Evolutionary conservation across 441 rosid species (phyloP), one percentile per base, ranked within the genome.

Genomic region (Jatropha podagrica): DNA sequence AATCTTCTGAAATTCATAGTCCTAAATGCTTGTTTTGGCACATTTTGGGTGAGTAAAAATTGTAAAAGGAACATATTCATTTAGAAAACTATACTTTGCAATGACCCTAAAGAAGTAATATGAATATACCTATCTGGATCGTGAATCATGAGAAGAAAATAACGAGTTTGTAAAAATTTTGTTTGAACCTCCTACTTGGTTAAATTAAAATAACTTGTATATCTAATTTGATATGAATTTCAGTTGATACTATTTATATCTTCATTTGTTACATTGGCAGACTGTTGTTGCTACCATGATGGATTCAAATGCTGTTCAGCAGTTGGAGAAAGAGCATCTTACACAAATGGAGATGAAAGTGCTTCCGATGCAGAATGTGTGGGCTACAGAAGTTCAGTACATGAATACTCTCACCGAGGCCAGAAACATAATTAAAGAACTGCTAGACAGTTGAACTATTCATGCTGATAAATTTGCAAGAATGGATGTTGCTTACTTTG

Each of bases 371-470:
- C 85, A 75, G 76, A 87, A 88, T 78, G 61, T 92, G 74, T 90
- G 98, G 95, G 94, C 89, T 52, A 63, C 32, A 65, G 91, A 90
- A 79, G 90, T 92, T 79, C 69, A 74, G 44, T 63, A 64, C 68
- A 76, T 81, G 46, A 75, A 91, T 72, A 81, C 85, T 51, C 87
- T 86, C 48, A 71, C 71, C 1, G 91, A 88, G 84, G 93, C 94
- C 68, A 83, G 91, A 82, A 83, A 81, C 64, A 40, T 84, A 56
- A 81, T 89, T 58, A 81, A 81, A 72, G 87, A 87, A 79, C 79
- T 90, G 71, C 64, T 73, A 49, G 79, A 54, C 67, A 71, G 81
- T 77, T 89, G 2, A 75, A 49, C 52, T 27, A 42, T 48, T 76
- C 38, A 37, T 8, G 9, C 49, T n/a, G 23, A 11, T 15, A 56